A percentile compares a stretch with the other conserved stretches of the same genome.
These are phyloP conservation scores for Globisporangium uncinulatum DNA, from an alignment of 352 stramenopile genomes.

Conservation along the genomic window DNA sequence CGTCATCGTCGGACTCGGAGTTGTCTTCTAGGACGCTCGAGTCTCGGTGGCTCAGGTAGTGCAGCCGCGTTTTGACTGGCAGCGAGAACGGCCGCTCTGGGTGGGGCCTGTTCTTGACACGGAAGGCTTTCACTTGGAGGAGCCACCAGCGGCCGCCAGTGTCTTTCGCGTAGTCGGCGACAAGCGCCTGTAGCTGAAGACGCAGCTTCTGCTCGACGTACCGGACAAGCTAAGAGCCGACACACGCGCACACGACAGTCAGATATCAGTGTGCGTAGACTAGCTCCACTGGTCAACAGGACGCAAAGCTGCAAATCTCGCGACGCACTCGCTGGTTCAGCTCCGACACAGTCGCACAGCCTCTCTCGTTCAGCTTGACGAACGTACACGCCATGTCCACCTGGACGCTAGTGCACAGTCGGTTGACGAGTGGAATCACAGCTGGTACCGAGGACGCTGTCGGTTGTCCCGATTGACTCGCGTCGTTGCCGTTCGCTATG, in stretches of 20 bases:
- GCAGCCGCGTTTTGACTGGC: conserved; percentile 28
- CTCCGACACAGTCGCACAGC: conserved; percentile 54
- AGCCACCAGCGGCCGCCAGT: conserved; percentile 64
- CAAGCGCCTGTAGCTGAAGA: conserved; percentile 55
- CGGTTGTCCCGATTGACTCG: conserved; percentile 6
- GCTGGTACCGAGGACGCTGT: conserved; percentile 5
- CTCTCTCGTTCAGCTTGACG: conserved; percentile 73
- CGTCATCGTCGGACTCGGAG: conserved; percentile 44
- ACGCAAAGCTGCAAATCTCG: not conserved
- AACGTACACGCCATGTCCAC: conserved; percentile 67
- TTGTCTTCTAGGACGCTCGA: conserved; percentile 58
- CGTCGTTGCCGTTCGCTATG: not conserved
- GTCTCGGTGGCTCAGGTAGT: conserved; percentile 63
- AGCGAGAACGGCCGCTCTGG: conserved; percentile 35
- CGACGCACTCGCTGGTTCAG: conserved; percentile 57
- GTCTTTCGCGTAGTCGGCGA: conserved; percentile 75
- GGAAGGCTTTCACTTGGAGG: conserved; percentile 76
- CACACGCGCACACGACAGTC: not conserved
- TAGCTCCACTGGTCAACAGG: not conserved
- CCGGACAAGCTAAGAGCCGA: conserved; percentile 44
- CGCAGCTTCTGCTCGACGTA: conserved; percentile 62
- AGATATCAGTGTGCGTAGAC: not conserved
- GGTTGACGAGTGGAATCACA: conserved; percentile 34
- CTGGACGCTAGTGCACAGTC: conserved; percentile 59
- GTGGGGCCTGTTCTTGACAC: conserved; percentile 32